phyloP scores from a whole-genome alignment of 2,329 filamentous ascomycete species.

The Phyllosticta citriasiana region DNA sequence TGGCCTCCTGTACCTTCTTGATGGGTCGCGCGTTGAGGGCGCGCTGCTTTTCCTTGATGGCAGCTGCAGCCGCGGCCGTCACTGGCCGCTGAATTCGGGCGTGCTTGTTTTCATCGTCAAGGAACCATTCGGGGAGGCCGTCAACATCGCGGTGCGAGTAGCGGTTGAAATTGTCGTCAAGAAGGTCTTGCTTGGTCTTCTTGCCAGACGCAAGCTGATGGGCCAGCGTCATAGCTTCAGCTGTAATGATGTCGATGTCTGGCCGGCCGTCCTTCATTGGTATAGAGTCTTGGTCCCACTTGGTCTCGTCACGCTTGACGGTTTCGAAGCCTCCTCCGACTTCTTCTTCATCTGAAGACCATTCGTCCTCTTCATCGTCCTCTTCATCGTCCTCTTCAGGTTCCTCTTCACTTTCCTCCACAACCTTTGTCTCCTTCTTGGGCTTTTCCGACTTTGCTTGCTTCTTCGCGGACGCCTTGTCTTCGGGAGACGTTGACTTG shows the following conservation, averaged over 20 bases:
- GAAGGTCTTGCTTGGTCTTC: constrained; percentile 65
- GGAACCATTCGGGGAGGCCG: constrained; percentile 92
- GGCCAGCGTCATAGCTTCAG: constrained; percentile 95
- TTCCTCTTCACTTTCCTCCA: not conserved
- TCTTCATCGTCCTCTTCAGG: not conserved
- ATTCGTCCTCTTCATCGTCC: constrained; percentile 21
- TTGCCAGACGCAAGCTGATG: constrained; percentile 83
- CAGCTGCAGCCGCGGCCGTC: constrained; percentile 75
- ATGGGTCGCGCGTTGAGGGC: constrained; percentile 92
- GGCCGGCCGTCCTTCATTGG: constrained; percentile 52
- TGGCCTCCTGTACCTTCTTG: constrained; percentile 97
- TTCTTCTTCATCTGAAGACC: constrained; percentile 22
- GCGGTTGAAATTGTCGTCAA: constrained; percentile 92
- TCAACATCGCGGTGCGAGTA: constrained; percentile 83
- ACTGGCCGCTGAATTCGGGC: constrained; percentile 82
- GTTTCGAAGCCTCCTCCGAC: constrained; percentile 47
- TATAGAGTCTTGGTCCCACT: constrained; percentile 59
- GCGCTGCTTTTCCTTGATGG: constrained; percentile 89
- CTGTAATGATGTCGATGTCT: constrained; percentile 98
- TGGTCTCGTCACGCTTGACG: constrained; percentile 45
- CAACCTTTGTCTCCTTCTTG: constrained; percentile 7
- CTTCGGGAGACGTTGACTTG: constrained; percentile 15
- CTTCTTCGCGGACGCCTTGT: constrained; percentile 14
- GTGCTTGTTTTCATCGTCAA: constrained; percentile 82
- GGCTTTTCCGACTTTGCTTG: constrained; percentile 12